Conservation (phyloP, 257 asterid genomes). For the Nicotiana tomentosiformis region DNA sequence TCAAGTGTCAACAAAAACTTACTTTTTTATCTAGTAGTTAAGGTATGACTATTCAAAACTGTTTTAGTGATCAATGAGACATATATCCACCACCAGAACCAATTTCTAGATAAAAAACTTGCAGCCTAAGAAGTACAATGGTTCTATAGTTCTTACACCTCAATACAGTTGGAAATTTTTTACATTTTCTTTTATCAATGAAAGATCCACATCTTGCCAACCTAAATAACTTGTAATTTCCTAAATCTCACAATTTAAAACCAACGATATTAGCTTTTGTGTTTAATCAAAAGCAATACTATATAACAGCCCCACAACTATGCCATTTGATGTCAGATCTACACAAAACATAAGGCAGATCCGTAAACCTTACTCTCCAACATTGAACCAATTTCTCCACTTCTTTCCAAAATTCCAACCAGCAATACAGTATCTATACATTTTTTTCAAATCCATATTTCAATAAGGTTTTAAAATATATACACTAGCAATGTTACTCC, state of each 20-base stretch:
- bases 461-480: neutral
- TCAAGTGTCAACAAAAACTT: neutral
- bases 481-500: neutral
- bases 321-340: neutral
- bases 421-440: neutral
- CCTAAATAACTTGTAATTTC: neutral
- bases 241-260: neutral
- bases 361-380: neutral
- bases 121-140: neutral
- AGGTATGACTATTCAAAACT: neutral
- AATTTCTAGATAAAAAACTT: neutral
- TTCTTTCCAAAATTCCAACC: neutral
- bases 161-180: neutral
- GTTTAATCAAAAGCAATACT: neutral
- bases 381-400: neutral
- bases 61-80: neutral
- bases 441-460: neutral
- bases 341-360: neutral
- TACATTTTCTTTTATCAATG: neutral
- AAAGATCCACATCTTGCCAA: neutral
- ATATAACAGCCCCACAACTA: neutral
- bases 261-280: neutral
- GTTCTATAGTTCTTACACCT: neutral
- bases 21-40: neutral
- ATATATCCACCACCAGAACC: neutral